Base-by-base conservation (phyloP, 192 early-diverging fungal species). In the Dissophora globulifera region DNA sequence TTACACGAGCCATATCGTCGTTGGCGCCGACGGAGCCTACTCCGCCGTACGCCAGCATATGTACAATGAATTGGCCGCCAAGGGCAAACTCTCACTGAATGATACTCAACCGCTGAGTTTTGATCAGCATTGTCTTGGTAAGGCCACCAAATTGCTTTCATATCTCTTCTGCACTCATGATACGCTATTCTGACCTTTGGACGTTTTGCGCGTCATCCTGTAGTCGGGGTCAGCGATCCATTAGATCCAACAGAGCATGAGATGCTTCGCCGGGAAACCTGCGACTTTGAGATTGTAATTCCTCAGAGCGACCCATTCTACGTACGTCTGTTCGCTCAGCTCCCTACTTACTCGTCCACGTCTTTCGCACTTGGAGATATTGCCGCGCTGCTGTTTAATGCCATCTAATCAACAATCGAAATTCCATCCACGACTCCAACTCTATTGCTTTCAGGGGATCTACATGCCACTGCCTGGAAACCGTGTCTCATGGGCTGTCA, bases 201-300 rank as follows among this genome's bases (percentile, higher is more conserved):
- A 6, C 35, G 35, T 38, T 13, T 38, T 38, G 7, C 35, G 13
- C 35, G 35, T 38, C 35, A 3, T 52, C 3, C n/a, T 25, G 17
- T 61, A 67, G 72, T 76, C 4, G 72, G 72, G 7, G 72, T 76
- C 12, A 76, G 62, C 23, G 50, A 61, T 13, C 72, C 72, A 29
- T 62, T 76, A 49, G 63, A 76, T 35, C 63, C 72, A 25, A 50
- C 43, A 20, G 62, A 67, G 1, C 58, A 67, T 22, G 64, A 76
- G 58, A 50, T 76, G 46, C 50, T 76, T 27, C 57, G 50, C 8
- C 31, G 64, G 15, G 51, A 76, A 13, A 65, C 50, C 27, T 50
- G 58, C 46, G 72, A 76, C 31, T 76, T 76, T 38, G 72, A 76
- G 52, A 76, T 76, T 51, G 72, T 76, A 32, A 67, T 76, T 50